Percentiles rank a stretch among this genome's conserved stretches.
Evolutionary conservation across 371 early-diverging fungal species (phyloP).

Genomic region (Rhizomucor miehei): DNA sequence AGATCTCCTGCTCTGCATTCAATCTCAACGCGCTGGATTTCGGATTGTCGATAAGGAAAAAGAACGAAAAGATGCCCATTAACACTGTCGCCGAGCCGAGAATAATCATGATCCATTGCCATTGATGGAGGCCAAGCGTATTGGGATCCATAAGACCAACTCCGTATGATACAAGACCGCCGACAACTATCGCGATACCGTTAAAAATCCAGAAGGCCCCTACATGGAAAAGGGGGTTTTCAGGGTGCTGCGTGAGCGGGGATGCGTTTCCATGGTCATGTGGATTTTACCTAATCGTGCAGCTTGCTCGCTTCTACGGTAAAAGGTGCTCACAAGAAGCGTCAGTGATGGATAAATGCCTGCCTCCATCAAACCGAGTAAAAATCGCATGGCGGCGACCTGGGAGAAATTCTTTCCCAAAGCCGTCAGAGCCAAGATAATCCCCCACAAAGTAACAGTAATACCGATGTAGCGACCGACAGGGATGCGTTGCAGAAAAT

Average conservation of each 20-base stretch:
- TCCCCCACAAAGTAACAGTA: constrained; percentile 33
- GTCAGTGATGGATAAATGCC: constrained; percentile 25
- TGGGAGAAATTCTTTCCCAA: constrained; percentile 29
- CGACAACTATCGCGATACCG: constrained; percentile 53
- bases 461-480: constrained; percentile 34
- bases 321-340: constrained; percentile 33
- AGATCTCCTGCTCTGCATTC: constrained; percentile 35
- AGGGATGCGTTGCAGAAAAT: constrained; percentile 30
- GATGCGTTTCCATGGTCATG: not conserved
- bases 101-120: constrained; percentile 60
- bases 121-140: constrained; percentile 32
- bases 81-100: constrained; percentile 23
- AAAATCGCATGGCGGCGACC: constrained; percentile 35
- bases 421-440: constrained; percentile 22
- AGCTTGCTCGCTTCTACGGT: constrained; percentile 36
- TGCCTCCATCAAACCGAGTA: constrained; percentile 31
- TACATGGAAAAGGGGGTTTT: not conserved
- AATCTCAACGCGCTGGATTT: constrained; percentile 22
- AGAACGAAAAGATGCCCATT: constrained; percentile 24
- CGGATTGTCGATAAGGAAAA: constrained; percentile 36
- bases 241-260: not conserved
- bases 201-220: constrained; percentile 42
- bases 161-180: constrained; percentile 62
- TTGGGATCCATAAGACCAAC: constrained; percentile 42
- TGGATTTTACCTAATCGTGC: constrained; percentile 22